A percentile compares a stretch with the other conserved stretches of the same genome.
Evolutionary conservation across 1,284 basidiomycete species (phyloP).

Genomic region (Lignosus rhinocerotis): DNA sequence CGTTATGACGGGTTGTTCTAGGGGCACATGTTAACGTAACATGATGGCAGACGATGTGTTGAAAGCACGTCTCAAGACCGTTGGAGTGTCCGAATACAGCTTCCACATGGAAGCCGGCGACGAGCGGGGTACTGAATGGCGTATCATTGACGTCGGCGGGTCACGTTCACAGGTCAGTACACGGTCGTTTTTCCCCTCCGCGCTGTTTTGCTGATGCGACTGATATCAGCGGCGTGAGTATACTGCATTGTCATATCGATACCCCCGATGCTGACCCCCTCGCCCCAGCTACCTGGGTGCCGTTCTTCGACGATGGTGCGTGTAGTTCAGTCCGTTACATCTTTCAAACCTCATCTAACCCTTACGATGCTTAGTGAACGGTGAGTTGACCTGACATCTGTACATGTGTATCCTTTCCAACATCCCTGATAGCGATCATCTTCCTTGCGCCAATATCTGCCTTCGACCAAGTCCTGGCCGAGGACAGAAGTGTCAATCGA

Average conservation of each 20-base stretch:
- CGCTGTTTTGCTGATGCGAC: constrained; percentile 3
- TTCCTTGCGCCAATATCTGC: constrained; percentile 80
- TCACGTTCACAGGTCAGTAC: constrained; percentile 67
- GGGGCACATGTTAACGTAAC: constrained; percentile 8
- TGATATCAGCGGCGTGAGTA: constrained; percentile 36
- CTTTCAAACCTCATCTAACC: not conserved
- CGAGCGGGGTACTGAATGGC: constrained; percentile 75
- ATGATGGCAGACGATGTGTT: constrained; percentile 59
- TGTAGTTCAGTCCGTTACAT: constrained; percentile 1
- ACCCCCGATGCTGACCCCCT: constrained; percentile 2
- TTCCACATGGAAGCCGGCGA: constrained; percentile 78
- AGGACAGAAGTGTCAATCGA: constrained; percentile 71
- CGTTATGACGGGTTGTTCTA: constrained; percentile 13
- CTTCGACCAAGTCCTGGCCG: constrained; percentile 74
- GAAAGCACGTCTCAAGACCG: constrained; percentile 52
- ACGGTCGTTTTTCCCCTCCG: constrained; percentile 8
- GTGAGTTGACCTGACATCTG: constrained; percentile 11
- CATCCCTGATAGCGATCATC: constrained; percentile 55
- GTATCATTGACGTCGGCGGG: constrained; percentile 79
- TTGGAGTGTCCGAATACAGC: constrained; percentile 75
- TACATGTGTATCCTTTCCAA: not conserved
- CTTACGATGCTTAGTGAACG: constrained; percentile 21
- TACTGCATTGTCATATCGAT: not conserved
- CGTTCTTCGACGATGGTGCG: constrained; percentile 74
- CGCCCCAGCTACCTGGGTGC: constrained; percentile 64